Evolutionary conservation across 208 protist species (phyloP), one percentile per base, ranked within the genome.

Genomic region (Phytomonas francai): DNA sequence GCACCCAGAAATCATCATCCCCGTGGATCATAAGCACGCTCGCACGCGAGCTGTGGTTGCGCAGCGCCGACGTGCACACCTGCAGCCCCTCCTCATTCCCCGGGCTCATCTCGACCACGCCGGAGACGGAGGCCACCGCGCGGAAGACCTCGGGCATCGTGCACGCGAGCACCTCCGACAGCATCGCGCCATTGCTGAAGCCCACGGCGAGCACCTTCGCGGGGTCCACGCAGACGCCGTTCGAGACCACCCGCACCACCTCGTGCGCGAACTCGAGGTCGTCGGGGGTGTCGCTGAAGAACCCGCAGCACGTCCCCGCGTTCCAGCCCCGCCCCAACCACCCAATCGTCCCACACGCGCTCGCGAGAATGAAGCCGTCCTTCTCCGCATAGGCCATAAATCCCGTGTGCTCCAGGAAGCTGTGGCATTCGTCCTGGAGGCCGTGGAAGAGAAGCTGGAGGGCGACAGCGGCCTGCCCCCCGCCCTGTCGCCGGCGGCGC

Each of bases 171-270:
- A 86, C 81, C 71, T 93, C 75, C 25, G 79, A 51, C 42, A 91
- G 69, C 84, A 93, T 93, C 14, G 83, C 88, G 5, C 88, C 88
- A 63, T 93, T 93, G 76, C 88, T 93, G 74, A 91, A 91, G 22
- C 88, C 88, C 7, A 82, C 79, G 6, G 85, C 78, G 71, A 85
- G 80, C 12, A 87, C 70, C 62, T 80, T 84, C 12, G 36, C 57
- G 8, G 42, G 22, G 64, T 92, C 71, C 22, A 91, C 67, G 66
- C 80, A 84, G 8, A 80, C 0, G 7, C 30, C 33, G n/a, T 65
- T 32, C 22, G 56, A 58, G 42, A 83, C 60, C 3, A 70, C 61
- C 3, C 67, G 19, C n/a, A 91, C 72, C 14, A 89, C 65, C 19
- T 65, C 39, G 31, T 67, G 60, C 27, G 78, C 73, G 51, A 91